Evolutionary conservation across 768 basidiomycete species (phyloP), one percentile per base, ranked within the genome.

Genomic region (Trametes cinnabarina): DNA sequence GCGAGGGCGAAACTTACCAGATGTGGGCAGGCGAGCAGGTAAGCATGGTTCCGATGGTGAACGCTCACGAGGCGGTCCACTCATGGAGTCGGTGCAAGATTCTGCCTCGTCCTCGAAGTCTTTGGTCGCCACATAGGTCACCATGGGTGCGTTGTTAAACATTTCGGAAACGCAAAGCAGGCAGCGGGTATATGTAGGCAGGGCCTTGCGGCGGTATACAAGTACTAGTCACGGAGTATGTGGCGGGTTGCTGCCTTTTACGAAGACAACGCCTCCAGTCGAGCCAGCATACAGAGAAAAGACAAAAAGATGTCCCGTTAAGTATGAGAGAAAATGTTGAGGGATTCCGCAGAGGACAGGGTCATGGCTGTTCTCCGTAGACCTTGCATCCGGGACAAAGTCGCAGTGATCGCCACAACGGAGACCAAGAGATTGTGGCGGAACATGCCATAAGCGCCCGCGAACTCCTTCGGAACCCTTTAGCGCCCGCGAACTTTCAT

Each of bases 1-100:
- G 56, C 51, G 55, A 28, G 14, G 44, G 57, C 10, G 37, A 22
- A 39, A 76, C 81, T 49, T 63, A 87, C 87, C 80, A 60, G 74
- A 78, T 8, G 85, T 80, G 14, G 90, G 90, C 43, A 91, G 78
- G n/a, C 88, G 79, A 50, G 79, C 81, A 30, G 84, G 87, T 32
- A 91, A 76, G 68, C 86, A 87, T 55, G 81, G 81, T 10, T 81
- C 74, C 3, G 82, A 78, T 9, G 62, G 62, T 2, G 83, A 63
- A 41, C 78, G 78, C 58, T 67, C 72, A 57, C 82, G 72, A 30
- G 63, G 62, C 9, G 55, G 52, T 39, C 63, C 49, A 17, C 41
- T 43, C 28, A 60, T 41, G 8, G 44, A 19, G 10, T 6, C 5
- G 14, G 11, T 39, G 22, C 37, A 32, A 26, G 41, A 22, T 9